Evolutionary conservation across 768 basidiomycete species (phyloP).

Genomic region (Boletus edulis): DNA sequence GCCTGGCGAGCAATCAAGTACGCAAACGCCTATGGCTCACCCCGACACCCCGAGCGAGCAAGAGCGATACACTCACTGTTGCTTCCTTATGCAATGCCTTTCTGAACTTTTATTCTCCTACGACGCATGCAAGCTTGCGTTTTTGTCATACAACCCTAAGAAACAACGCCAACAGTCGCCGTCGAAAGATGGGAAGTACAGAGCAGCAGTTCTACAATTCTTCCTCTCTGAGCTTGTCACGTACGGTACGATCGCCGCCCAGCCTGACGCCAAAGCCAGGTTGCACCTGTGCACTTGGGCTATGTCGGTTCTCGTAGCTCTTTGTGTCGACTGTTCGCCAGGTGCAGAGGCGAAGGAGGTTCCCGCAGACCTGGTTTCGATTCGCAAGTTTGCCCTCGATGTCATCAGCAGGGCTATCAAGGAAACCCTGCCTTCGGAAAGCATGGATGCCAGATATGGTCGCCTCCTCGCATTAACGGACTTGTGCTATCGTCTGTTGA

Average conservation of each 20-base stretch:
- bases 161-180: slow-evolving; percentile 51
- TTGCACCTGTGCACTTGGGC: slow-evolving; percentile 78
- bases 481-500: slow-evolving; percentile 83
- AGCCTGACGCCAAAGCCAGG: slow-evolving; percentile 52
- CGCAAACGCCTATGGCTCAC: slow-evolving; percentile 9
- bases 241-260: slow-evolving; percentile 67
- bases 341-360: slow-evolving; percentile 72
- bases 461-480: slow-evolving; percentile 85
- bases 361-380: slow-evolving; percentile 73
- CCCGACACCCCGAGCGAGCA: slow-evolving; percentile 18
- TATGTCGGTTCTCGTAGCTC: slow-evolving; percentile 84
- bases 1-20: slow-evolving; percentile 15
- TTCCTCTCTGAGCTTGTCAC: slow-evolving; percentile 82
- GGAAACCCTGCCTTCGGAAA: slow-evolving; percentile 61
- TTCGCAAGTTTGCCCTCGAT: slow-evolving; percentile 92
- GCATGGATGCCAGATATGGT: slow-evolving; percentile 77
- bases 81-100: slow-evolving; percentile 88
- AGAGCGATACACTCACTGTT: slow-evolving; percentile 52
- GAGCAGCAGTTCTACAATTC: slow-evolving; percentile 70
- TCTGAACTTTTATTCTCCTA: slow-evolving; percentile 95
- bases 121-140: slow-evolving; percentile 83
- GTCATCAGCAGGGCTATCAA: slow-evolving; percentile 84
- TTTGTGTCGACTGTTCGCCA: slow-evolving; percentile 84
- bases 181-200: slow-evolving; percentile 68
- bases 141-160: slow-evolving; percentile 76